These are phyloP conservation scores for Przewalskia tangutica DNA, from an alignment of 257 asterid genomes.

Conservation along the genomic window DNA sequence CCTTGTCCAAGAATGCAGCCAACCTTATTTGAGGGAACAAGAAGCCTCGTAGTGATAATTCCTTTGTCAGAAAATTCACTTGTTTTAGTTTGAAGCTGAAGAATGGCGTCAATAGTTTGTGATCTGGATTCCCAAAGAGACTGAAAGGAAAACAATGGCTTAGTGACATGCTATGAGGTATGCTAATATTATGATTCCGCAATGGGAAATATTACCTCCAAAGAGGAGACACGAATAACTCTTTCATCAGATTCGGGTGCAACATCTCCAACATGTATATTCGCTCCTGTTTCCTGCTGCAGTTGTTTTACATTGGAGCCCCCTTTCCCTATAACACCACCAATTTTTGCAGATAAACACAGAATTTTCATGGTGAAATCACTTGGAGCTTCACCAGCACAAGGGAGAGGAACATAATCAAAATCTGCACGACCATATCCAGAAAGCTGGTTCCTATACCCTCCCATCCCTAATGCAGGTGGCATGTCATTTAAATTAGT, in stretches of 20 bases:
- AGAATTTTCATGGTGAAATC: slow-evolving; percentile 64
- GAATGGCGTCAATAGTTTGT: slow-evolving; percentile 62
- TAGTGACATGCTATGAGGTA: slow-evolving; percentile 17
- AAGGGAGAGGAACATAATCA: slow-evolving; percentile 41
- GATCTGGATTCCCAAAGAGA: slow-evolving; percentile 53
- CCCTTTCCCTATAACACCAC: slow-evolving; percentile 81
- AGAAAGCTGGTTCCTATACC: slow-evolving; percentile 39
- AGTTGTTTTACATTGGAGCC: slow-evolving; percentile 58
- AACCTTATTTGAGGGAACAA: slow-evolving; percentile 72
- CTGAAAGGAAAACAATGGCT: slow-evolving; percentile 32
- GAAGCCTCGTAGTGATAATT: slow-evolving; percentile 58
- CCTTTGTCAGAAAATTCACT: slow-evolving; percentile 61
- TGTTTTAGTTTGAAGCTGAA: slow-evolving; percentile 58
- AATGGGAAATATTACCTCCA: slow-evolving; percentile 46
- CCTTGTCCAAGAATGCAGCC: slow-evolving; percentile 91
- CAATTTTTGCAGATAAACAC: slow-evolving; percentile 63
- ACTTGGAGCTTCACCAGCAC: slow-evolving; percentile 35
- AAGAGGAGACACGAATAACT: slow-evolving; percentile 56
- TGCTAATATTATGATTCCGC: slow-evolving; percentile 6
- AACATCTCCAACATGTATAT: slow-evolving; percentile 48
- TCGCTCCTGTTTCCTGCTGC: slow-evolving; percentile 67
- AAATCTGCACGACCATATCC: slow-evolving; percentile 29
- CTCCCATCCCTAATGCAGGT: slow-evolving; percentile 29
- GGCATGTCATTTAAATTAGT: slow-evolving; percentile 31
- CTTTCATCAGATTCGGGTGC: slow-evolving; percentile 48